Evolutionary conservation across 352 stramenopile species (phyloP).

Genomic region (Phytophthora pini): DNA sequence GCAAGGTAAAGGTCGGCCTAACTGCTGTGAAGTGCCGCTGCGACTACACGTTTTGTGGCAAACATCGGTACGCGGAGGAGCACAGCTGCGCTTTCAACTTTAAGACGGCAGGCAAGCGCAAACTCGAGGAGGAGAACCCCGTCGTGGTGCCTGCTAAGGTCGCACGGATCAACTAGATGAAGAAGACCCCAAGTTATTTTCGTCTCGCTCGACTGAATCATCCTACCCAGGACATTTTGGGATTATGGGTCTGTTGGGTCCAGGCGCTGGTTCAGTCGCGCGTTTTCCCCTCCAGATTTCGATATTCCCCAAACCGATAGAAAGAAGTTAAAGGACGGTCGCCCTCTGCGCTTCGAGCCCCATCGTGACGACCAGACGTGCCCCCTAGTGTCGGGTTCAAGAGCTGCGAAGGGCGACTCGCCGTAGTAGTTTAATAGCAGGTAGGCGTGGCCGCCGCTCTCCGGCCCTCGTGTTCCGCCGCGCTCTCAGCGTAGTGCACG

Average conservation of each 20-base stretch:
- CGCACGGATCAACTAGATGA: constrained; percentile 83
- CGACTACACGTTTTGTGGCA: constrained; percentile 91
- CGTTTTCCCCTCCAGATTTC: background rate
- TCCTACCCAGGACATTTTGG: constrained; percentile 10
- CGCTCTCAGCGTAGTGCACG: constrained; percentile 43
- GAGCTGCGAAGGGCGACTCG: constrained; percentile 3
- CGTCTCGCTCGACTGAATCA: constrained; percentile 1
- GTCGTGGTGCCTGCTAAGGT: constrained; percentile 82
- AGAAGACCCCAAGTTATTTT: background rate
- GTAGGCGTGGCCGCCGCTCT: constrained; percentile 3
- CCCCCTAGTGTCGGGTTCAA: constrained; percentile 2
- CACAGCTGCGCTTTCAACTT: constrained; percentile 92
- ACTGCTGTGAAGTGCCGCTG: constrained; percentile 89
- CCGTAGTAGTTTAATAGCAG: constrained; percentile 37
- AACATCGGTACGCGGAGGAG: constrained; percentile 91
- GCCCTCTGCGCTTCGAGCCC: constrained; percentile 10
- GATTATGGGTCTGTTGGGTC: constrained; percentile 16
- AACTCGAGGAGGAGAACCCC: constrained; percentile 85
- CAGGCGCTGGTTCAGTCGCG: constrained; percentile 6
- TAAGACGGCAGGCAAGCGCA: constrained; percentile 81
- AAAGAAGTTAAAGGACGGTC: constrained; percentile 24
- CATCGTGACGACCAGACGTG: constrained; percentile 4
- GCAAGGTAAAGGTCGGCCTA: constrained; percentile 87
- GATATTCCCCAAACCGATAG: constrained; percentile 21
- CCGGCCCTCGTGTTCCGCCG: constrained; percentile 14